Base-by-base conservation (phyloP, 805 yeast species). In the Ogataea pignaliae region DNA sequence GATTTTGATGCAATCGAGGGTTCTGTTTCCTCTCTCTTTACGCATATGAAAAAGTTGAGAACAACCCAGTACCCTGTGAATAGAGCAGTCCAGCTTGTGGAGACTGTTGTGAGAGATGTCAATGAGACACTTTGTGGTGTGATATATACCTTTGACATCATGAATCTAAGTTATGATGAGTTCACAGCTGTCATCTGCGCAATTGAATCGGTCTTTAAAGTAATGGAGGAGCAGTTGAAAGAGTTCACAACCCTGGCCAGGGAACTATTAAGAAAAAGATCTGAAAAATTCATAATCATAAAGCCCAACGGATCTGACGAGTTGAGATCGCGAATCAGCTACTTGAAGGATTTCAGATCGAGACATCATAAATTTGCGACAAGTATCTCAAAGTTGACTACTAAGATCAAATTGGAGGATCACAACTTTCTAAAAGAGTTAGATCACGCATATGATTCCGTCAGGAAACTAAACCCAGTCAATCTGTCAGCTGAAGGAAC, bases 221-320 rank as follows among this genome's bases (percentile, higher is more conserved):
- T 71, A 1, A 77, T 90, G 69, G 95, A 88, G 32, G 72, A 69
- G 26, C 74, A 76, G 34, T 57, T 80, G 10, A 81, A 83, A 55
- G 86, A 80, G 43, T 78, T 83, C 64, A 76, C 81, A 1, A 74
- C 78, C 41, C 57, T 85, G 36, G 77, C 88, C 0, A 73, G 97
- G 44, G 97, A 90, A 47, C 62, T 85, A 3, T 69, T 86, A 34
- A 70, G 97, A 50, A 85, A 81, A 53, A 66, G 93, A 36, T 78
- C 80, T 9, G 91, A 85, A 43, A 81, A 79, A 46, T 83, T 84
- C 56, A 72, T 83, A 12, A 75, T 82, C 17, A 76, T 88, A 16
- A 77, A 81, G 45, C 69, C 88, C 10, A 68, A 67, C n/a, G 72
- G 79, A 9, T 65, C 72, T 2, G 53, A 50, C 1, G 57, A 48